These are phyloP conservation scores for Komagataea norvegica DNA, from an alignment of 1,139 yeast species.

Conservation along the genomic window DNA sequence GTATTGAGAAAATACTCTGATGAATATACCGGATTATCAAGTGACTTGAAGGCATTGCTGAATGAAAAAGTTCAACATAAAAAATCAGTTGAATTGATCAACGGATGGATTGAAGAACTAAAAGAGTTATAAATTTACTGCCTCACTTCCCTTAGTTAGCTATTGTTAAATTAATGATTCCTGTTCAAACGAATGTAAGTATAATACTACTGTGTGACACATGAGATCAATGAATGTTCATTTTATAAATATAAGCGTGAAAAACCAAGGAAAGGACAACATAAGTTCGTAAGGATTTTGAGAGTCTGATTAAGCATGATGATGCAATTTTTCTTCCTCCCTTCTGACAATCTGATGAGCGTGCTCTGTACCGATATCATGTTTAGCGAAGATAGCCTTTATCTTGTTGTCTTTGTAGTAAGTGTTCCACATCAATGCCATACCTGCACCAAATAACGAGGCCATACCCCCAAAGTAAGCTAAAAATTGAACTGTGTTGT, in stretches of 20 bases:
- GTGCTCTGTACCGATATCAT: constrained; percentile 11
- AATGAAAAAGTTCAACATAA: constrained; percentile 27
- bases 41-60: constrained; percentile 23
- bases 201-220: too few species aligned
- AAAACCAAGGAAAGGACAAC: too few species aligned
- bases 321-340: constrained; percentile 5
- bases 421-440: constrained; percentile 18
- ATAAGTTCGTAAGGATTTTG: background rate
- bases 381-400: constrained; percentile 19
- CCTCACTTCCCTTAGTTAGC: too few species aligned
- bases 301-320: constrained; percentile 3
- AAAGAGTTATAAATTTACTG: constrained; percentile 21
- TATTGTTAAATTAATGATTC: background rate
- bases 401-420: constrained; percentile 25
- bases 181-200: too few species aligned
- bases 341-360: constrained; percentile 6
- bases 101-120: constrained; percentile 33
- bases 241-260: too few species aligned
- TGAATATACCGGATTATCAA: constrained; percentile 27
- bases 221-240: too few species aligned
- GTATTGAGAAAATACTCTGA: constrained; percentile 35
- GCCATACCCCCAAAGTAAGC: constrained; percentile 20
- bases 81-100: constrained; percentile 27
- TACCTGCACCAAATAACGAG: constrained; percentile 16
- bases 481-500: constrained; percentile 11